A percentile compares a stretch with the other conserved stretches of the same genome.
phyloP scores from a whole-genome alignment of 75 land plant genomes.

The Adiantum capillusveneris region DNA sequence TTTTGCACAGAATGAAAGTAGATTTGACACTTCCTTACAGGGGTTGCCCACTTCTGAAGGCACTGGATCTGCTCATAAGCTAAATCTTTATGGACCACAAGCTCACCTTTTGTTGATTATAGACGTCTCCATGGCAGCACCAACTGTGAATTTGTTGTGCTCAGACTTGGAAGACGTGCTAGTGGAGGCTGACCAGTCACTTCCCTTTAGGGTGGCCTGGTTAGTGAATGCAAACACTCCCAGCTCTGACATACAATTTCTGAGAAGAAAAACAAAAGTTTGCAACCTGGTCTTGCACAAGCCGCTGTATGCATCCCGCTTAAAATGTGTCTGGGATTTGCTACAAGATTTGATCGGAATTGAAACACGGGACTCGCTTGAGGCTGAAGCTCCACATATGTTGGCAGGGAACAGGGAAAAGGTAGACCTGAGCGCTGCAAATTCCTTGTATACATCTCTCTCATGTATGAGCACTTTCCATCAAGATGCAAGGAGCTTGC shows the following conservation, averaged over 20 bases:
- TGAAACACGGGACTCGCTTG: not conserved
- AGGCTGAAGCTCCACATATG: constrained; percentile 3
- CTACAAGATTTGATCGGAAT: constrained; percentile 34
- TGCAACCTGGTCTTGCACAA: constrained; percentile 41
- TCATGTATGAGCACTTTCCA: constrained; percentile 3
- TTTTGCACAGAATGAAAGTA: not conserved
- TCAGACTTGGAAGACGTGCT: constrained; percentile 13
- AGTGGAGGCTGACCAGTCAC: not conserved
- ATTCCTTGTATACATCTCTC: not conserved
- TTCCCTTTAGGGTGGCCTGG: constrained; percentile 43
- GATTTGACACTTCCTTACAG: not conserved
- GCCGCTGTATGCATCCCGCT: constrained; percentile 59
- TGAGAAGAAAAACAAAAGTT: constrained; percentile 13
- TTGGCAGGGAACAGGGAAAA: not conserved
- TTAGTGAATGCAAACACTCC: constrained; percentile 29
- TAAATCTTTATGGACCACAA: constrained; percentile 2
- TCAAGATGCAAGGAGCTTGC: not conserved
- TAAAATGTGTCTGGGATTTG: constrained; percentile 29
- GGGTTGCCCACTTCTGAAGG: not conserved
- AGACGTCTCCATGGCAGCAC: constrained; percentile 26
- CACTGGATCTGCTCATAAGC: not conserved
- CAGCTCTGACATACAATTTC: constrained; percentile 4
- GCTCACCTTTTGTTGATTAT: constrained; percentile 25
- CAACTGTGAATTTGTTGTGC: constrained; percentile 9
- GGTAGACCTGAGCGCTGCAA: not conserved